Evolutionary conservation across 495 filamentous ascomycete species (phyloP).

Genomic region (Hypoxylon fragiforme): DNA sequence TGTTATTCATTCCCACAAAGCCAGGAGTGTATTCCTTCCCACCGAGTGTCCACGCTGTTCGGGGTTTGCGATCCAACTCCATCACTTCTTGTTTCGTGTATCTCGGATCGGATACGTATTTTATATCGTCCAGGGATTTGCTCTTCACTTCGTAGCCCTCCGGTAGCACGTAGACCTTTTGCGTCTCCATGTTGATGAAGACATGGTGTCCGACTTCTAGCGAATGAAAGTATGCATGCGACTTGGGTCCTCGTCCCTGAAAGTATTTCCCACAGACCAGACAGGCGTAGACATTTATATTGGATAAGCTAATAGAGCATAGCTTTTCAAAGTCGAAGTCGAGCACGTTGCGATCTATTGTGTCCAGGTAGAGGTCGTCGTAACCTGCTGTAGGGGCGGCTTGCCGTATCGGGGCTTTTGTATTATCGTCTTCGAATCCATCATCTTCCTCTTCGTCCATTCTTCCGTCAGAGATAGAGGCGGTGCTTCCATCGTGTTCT

Average conservation of each 20-base stretch:
- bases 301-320: slow-evolving; percentile 91
- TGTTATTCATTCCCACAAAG: slow-evolving; percentile 99
- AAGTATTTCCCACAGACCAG: slow-evolving; percentile 98
- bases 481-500: slow-evolving; percentile 37
- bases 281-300: slow-evolving; percentile 99
- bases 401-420: slow-evolving; percentile 62
- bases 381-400: slow-evolving; percentile 83
- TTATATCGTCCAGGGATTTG: slow-evolving; percentile 97
- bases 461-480: slow-evolving; percentile 39
- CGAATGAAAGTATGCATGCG: slow-evolving; percentile 96
- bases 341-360: slow-evolving; percentile 83
- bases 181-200: slow-evolving; percentile 94
- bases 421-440: slow-evolving; percentile 50
- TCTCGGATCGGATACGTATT: slow-evolving; percentile 94
- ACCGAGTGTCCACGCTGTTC: slow-evolving; percentile 73
- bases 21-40: slow-evolving; percentile 87
- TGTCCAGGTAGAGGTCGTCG: slow-evolving; percentile 95
- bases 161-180: slow-evolving; percentile 93
- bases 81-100: slow-evolving; percentile 77
- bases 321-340: slow-evolving; percentile 99
- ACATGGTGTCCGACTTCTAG: slow-evolving; percentile 95
- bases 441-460: slow-evolving; percentile 48
- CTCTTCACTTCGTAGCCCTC: slow-evolving; percentile 97
- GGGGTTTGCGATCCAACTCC: slow-evolving; percentile 76
- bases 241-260: slow-evolving; percentile 90